Base-by-base conservation (phyloP, 78 protist species). In the Speleostelium caveatum region DNA sequence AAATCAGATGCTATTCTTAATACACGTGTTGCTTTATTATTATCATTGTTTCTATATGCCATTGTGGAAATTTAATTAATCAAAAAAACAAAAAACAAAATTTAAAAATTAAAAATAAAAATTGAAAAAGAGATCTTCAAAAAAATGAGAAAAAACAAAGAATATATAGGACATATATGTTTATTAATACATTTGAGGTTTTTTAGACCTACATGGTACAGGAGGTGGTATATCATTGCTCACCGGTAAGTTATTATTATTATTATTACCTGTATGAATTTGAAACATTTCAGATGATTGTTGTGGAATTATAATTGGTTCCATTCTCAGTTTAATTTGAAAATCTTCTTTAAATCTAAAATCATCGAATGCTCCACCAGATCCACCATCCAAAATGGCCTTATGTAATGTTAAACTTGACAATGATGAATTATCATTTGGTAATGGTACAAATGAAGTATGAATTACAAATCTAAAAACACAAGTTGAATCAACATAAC, bases 391-490 rank as follows among this genome's bases (percentile, higher is more conserved):
- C 33, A 72, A 72, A 72, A 36, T 72, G 32, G 59, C 78, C 32
- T 72, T 72, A 33, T 72, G 38, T 32, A 72, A 51, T 10, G 6
- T 36, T 32, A 72, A 58, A 6, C 62, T 60, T 22, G 83, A 21
- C 7, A 21, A 16, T 12, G 24, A 4, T 17, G 59, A 33, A 56
- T 59, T 45, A 14, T 41, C 60, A 33, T 14, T 21, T 30, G 51
- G 38, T 0, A 10, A 38, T 60, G 24, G 30, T 38, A 83, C 28
- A 71, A 83, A 83, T 26, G 91, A 35, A 21, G 91, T 83, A 60
- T 83, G 77, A 42, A 69, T 55, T 32, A 83, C 42, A 8, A 83
- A 67, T 83, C 79, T 67, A 69, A 56, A 69, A 42, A 69, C 28
- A 30, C 72, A 83, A 36, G 24, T 42, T 12, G 91, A 83, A 45